These are phyloP conservation scores for Crithidia fasciculata DNA, from an alignment of 208 protist genomes.

Conservation along the genomic window DNA sequence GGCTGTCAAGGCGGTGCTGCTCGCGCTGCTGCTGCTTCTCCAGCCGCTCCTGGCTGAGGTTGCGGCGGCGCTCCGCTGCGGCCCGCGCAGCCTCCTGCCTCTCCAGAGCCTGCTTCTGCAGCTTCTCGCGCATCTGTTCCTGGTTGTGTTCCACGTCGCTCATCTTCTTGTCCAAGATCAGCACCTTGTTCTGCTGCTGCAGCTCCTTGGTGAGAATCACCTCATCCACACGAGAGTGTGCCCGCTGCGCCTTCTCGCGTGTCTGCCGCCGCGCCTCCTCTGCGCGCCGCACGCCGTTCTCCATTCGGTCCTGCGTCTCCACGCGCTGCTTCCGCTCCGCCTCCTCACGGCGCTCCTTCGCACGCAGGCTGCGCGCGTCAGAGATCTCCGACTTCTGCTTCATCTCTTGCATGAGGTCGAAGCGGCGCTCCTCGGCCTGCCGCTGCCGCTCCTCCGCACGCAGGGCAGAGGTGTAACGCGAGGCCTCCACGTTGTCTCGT, in stretches of 20 bases:
- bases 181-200: constrained; percentile 69
- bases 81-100: constrained; percentile 76
- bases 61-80: constrained; percentile 71
- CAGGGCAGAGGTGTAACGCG: constrained; percentile 70
- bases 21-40: constrained; percentile 75
- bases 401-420: constrained; percentile 71
- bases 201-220: constrained; percentile 79
- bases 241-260: constrained; percentile 58
- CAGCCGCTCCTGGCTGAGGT: constrained; percentile 73
- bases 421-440: constrained; percentile 79
- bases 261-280: constrained; percentile 79
- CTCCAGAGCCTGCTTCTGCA: constrained; percentile 62
- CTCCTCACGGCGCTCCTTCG: constrained; percentile 69
- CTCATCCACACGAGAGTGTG: constrained; percentile 77
- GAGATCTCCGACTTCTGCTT: constrained; percentile 69
- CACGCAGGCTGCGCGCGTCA: constrained; percentile 49
- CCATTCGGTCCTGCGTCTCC: constrained; percentile 67
- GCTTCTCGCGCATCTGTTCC: constrained; percentile 74
- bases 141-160: constrained; percentile 78
- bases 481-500: constrained; percentile 68
- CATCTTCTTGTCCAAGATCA: constrained; percentile 81
- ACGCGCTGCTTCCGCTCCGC: constrained; percentile 60
- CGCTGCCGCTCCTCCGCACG: constrained; percentile 85
- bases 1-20: constrained; percentile 56
- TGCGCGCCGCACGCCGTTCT: constrained; percentile 64